These are phyloP conservation scores for Fusarium sp. DNA, from an alignment of 2,329 filamentous ascomycete genomes.

Conservation along the genomic window DNA sequence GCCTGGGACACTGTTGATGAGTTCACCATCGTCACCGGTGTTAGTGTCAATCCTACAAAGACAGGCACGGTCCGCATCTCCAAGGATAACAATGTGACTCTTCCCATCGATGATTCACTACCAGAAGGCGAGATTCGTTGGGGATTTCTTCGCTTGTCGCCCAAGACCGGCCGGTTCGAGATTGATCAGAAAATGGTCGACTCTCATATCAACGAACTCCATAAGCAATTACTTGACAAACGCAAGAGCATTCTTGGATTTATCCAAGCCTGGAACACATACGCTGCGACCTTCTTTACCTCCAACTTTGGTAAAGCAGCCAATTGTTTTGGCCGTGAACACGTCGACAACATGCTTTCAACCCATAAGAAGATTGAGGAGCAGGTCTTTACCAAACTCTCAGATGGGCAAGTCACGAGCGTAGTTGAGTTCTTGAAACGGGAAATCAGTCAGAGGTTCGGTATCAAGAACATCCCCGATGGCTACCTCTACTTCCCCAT, in stretches of 20 bases:
- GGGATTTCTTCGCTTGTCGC: constrained; percentile 66
- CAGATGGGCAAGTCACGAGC: constrained; percentile 44
- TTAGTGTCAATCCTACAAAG: constrained; percentile 63
- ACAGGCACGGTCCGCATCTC: constrained; percentile 59
- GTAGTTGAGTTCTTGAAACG: constrained; percentile 66
- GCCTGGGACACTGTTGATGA: constrained; percentile 67
- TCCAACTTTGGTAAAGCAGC: constrained; percentile 62
- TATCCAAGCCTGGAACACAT: constrained; percentile 62
- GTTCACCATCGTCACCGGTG: constrained; percentile 65
- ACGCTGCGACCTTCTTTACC: constrained; percentile 61
- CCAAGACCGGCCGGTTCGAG: constrained; percentile 61
- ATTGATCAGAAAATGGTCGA: constrained; percentile 69
- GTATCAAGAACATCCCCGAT: constrained; percentile 53
- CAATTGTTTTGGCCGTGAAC: constrained; percentile 61
- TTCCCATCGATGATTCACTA: constrained; percentile 47
- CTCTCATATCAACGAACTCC: constrained; percentile 66
- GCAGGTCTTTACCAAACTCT: constrained; percentile 54
- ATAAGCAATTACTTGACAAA: constrained; percentile 62
- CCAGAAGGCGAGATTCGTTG: constrained; percentile 61
- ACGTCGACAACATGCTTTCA: constrained; percentile 62
- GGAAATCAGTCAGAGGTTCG: constrained; percentile 62
- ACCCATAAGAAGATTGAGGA: constrained; percentile 60
- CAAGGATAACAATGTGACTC: constrained; percentile 9
- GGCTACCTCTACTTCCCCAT: constrained; percentile 59
- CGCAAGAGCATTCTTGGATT: constrained; percentile 60